phyloP scores from a whole-genome alignment of 2,329 filamentous ascomycete genomes.

The Pseudocercospora fuligena region DNA sequence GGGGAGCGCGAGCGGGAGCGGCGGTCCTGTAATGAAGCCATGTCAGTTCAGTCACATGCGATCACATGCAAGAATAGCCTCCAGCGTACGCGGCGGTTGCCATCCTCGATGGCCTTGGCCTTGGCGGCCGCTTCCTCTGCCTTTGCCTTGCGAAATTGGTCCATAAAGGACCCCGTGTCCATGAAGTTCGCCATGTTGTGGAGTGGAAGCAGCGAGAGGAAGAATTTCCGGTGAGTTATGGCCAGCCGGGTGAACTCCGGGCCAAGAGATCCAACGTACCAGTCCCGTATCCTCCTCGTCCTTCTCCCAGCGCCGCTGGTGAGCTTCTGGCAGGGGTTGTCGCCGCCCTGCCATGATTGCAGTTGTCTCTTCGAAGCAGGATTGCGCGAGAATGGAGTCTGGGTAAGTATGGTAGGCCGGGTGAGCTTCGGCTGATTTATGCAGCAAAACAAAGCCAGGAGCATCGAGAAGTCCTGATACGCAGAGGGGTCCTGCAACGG shows the following conservation, averaged over 20 bases:
- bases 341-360: neutral
- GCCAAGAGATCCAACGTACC: neutral
- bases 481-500: neutral
- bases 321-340: neutral
- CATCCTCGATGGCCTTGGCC: neutral
- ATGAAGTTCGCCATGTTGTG: neutral
- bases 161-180: neutral
- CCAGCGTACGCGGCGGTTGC: neutral
- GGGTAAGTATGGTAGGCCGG: neutral
- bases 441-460: neutral
- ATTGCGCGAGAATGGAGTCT: neutral
- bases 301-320: neutral
- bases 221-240: neutral
- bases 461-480: neutral
- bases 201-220: neutral
- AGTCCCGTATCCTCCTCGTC: neutral
- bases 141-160: neutral
- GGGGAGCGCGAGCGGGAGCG: slow-evolving; percentile 16
- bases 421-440: neutral
- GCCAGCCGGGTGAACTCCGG: neutral
- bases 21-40: slow-evolving; percentile 12
- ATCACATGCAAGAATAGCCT: slow-evolving; percentile 2
- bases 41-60: slow-evolving; percentile 10
- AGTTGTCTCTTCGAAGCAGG: neutral
- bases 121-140: neutral